phyloP scores from a whole-genome alignment of 768 basidiomycete species.

The Kwoniella sp. region DNA sequence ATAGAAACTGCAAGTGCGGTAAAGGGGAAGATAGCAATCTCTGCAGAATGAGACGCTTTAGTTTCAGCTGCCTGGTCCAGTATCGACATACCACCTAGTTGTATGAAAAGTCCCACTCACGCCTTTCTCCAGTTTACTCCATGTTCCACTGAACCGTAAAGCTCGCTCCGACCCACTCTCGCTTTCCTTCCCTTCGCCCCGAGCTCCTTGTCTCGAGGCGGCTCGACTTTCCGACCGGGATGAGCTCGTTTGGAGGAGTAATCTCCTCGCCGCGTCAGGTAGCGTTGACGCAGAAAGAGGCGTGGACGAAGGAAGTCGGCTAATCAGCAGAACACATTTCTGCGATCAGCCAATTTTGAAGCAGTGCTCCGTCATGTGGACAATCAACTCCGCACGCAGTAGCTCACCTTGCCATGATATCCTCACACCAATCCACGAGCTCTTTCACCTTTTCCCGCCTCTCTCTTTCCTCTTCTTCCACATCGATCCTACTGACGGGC shows the following conservation, averaged over 20 bases:
- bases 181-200: constrained; percentile 1
- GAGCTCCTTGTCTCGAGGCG: constrained; percentile 22
- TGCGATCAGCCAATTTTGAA: not conserved
- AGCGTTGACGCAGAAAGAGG: constrained; percentile 27
- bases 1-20: constrained; percentile 49
- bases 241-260: constrained; percentile 18
- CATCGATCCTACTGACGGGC: constrained; percentile 28
- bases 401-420: constrained; percentile 39
- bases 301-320: constrained; percentile 26
- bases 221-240: constrained; percentile 16
- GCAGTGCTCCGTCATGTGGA: not conserved
- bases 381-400: too few species aligned
- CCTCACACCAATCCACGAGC: constrained; percentile 46
- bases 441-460: constrained; percentile 42
- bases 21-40: constrained; percentile 37
- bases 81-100: not conserved
- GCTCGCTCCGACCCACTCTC: constrained; percentile 35
- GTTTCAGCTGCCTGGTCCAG: not conserved
- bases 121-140: constrained; percentile 47
- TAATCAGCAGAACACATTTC: constrained; percentile 12
- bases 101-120: constrained; percentile 21
- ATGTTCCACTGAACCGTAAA: constrained; percentile 37
- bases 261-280: constrained; percentile 38
- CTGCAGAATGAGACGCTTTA: constrained; percentile 10
- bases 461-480: constrained; percentile 27